Evolutionary conservation across 345 rosid species (phyloP).

Genomic region (Brassica cretica): DNA sequence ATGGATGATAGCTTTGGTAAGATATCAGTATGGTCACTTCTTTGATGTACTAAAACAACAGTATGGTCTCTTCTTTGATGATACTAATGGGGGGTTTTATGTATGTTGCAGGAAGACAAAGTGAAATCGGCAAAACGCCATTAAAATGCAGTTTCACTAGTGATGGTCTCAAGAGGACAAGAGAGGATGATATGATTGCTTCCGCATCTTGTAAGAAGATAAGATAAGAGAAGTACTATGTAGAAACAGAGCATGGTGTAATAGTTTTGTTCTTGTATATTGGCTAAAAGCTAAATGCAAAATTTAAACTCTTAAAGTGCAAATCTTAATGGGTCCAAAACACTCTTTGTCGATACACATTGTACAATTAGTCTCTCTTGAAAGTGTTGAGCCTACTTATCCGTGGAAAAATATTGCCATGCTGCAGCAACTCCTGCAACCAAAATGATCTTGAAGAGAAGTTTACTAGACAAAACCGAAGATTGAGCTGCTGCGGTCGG

Average conservation of each 20-base stretch:
- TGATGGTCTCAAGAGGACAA: conserved; percentile 45
- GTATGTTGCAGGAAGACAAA: conserved; percentile 14
- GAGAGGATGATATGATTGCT: conserved; percentile 53
- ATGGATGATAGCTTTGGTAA: conserved; percentile 15
- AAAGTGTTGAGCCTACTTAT: conserved; percentile 24
- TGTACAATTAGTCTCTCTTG: conserved; percentile 23
- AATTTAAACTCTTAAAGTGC: not conserved
- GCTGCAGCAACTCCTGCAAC: conserved; percentile 64
- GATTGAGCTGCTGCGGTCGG: conserved; percentile 27
- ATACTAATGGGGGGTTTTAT: not conserved
- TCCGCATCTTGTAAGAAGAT: conserved; percentile 52
- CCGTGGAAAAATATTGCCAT: conserved; percentile 62
- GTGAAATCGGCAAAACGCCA: conserved; percentile 13
- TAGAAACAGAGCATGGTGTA: conserved; percentile 1
- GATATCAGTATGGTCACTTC: not conserved
- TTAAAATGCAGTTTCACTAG: conserved; percentile 40
- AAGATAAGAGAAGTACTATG: conserved; percentile 36
- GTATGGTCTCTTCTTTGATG: not conserved
- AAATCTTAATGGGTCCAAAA: conserved; percentile 21
- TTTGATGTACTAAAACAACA: not conserved
- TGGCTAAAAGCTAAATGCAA: conserved; percentile 14
- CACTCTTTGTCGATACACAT: conserved; percentile 23
- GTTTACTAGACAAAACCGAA: conserved; percentile 47
- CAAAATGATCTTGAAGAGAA: conserved; percentile 53
- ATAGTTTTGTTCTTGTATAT: not conserved